Evolutionary conservation across 1,284 basidiomycete species (phyloP), one percentile per base, ranked within the genome.

Genomic region (Cryptococcus depauperatus): DNA sequence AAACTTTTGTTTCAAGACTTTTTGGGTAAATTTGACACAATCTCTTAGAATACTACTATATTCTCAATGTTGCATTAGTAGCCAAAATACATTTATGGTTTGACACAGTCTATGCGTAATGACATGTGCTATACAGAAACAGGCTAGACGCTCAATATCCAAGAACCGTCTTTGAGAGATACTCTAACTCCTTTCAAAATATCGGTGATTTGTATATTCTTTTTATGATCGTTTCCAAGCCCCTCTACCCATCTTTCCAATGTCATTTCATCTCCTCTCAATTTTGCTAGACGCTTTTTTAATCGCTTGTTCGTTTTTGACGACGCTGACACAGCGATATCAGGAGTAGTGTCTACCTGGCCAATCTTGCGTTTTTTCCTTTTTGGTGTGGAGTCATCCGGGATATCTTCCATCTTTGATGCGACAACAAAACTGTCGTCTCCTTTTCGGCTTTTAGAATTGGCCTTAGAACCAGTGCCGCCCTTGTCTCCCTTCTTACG

Each of bases 401-500:
- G 33, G n/a, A n/a, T n/a, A n/a, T n/a, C n/a, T n/a, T n/a, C n/a
- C n/a, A n/a, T n/a, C n/a, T n/a, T n/a, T n/a, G n/a, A n/a, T 14
- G 16, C 44, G 23, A 37, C 35, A 28, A 30, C 27, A 42, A 45
- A 13, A 21, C 30, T 23, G 37, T 33, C 14, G 18, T 27, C 45
- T 25, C 55, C 56, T 64, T 42, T 66, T 66, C 44, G 62, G 68
- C 57, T 71, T 46, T 60, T 63, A n/a, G 66, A 63, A 48, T 70
- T 69, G 19, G 69, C 69, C 42, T 64, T 64, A 5, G 56, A 35
- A 2, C 69, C 69, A 1, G 65, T 67, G 2, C 69, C 69, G 19
- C 67, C 67, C 51, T 71, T 71, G 50, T 71, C 69, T 16, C 66
- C 64, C 55, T 66, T 68, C 42, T 59, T 63, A 49, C 60, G 65